A percentile compares a stretch with the other conserved stretches of the same genome.
Conservation (phyloP, 2,329 filamentous ascomycete genomes). For the Penicillium hesseltinei region DNA sequence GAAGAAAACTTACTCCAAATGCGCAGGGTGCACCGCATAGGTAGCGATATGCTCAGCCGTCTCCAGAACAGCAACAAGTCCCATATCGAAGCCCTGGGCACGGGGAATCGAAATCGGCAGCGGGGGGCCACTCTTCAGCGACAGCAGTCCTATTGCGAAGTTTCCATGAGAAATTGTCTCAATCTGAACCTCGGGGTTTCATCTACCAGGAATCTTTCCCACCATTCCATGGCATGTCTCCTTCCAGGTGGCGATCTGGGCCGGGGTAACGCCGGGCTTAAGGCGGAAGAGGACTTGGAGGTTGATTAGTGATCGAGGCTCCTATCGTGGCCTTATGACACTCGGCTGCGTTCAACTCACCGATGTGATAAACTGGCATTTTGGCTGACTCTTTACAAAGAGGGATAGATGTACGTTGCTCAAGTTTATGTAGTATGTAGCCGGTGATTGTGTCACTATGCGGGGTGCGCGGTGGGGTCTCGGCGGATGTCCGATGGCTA, state of each 20-base stretch:
- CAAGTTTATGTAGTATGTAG: not conserved
- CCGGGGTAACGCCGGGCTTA: constrained; percentile 38
- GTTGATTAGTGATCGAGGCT: constrained; percentile 1
- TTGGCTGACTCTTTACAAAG: not conserved
- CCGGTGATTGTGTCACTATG: not conserved
- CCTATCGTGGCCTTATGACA: not conserved
- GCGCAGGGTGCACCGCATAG: constrained; percentile 48
- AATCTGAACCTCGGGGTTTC: not conserved
- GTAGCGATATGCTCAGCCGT: constrained; percentile 42
- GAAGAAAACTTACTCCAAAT: constrained; percentile 41
- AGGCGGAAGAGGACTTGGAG: constrained; percentile 44
- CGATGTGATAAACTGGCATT: constrained; percentile 45
- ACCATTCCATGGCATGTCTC: constrained; percentile 38
- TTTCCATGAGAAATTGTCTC: not conserved
- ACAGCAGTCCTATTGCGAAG: constrained; percentile 29
- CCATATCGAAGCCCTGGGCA: constrained; percentile 48
- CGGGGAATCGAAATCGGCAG: constrained; percentile 42
- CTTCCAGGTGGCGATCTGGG: constrained; percentile 35
- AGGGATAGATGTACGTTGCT: not conserved
- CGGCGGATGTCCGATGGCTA: constrained; percentile 8
- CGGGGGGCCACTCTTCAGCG: constrained; percentile 38
- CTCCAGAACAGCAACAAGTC: constrained; percentile 48
- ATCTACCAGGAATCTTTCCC: constrained; percentile 42
- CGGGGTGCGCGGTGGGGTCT: not conserved
- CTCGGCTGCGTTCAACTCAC: constrained; percentile 22